A percentile compares a stretch with the other conserved stretches of the same genome.
These are phyloP conservation scores for Poteriospumella lacustris DNA, from an alignment of 108 stramenopile genomes.

Conservation along the genomic window DNA sequence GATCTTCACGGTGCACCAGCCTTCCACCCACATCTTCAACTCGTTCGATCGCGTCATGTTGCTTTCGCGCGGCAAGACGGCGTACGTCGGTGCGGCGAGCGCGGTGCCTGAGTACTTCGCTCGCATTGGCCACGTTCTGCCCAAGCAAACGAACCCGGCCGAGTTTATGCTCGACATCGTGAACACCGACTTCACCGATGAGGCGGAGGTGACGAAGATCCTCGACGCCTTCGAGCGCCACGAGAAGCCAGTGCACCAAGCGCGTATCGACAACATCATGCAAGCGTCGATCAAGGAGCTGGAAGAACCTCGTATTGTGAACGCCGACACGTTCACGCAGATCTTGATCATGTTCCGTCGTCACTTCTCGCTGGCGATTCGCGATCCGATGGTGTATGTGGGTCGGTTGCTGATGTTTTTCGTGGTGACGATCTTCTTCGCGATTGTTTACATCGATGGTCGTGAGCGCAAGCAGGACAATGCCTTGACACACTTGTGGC, in stretches of 20 bases:
- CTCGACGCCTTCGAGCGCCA: constrained; percentile 41
- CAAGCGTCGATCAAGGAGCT: too few species aligned
- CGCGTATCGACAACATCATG: too few species aligned
- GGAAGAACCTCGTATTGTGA: too few species aligned
- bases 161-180: constrained; percentile 53
- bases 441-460: constrained; percentile 28
- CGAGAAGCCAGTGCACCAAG: too few species aligned
- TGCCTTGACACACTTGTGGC: background rate
- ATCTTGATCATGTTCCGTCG: background rate
- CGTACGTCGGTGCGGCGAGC: constrained; percentile 40
- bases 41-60: constrained; percentile 59
- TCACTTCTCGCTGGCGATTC: background rate
- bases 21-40: constrained; percentile 50
- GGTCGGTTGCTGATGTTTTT: background rate
- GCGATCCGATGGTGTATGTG: constrained; percentile 11
- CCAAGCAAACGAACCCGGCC: constrained; percentile 43
- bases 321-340: too few species aligned
- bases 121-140: constrained; percentile 34
- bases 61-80: constrained; percentile 49
- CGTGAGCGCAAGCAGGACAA: constrained; percentile 26
- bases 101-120: constrained; percentile 51
- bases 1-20: constrained; percentile 62
- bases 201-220: constrained; percentile 37
- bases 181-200: constrained; percentile 41
- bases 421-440: constrained; percentile 20